Evolutionary conservation across 495 filamentous ascomycete genomes (phyloP), one percentile per base, ranked within the genome.

Genomic region (Lasiosphaeria hispida): DNA sequence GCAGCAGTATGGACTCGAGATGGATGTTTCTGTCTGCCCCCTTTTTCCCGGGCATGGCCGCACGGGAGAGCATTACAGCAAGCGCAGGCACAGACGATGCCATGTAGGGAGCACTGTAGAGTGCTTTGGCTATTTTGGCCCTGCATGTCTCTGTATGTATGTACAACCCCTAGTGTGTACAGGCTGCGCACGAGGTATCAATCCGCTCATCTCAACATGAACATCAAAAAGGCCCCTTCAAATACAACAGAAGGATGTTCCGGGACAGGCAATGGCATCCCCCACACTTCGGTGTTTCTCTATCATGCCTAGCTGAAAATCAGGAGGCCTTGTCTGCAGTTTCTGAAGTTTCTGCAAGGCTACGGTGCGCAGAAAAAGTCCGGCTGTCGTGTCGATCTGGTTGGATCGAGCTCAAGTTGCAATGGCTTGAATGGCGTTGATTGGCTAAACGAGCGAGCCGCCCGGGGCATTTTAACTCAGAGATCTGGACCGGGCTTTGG

Each of bases 81-180:
- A 23, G 19, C 33, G 41, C 41, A 45, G 15, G 42, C 30, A 30
- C 53, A 45, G 37, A 36, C 15, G 30, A 47, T 55, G 8, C 47
- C 37, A 44, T 55, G 33, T 30, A 55, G 40, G 41, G 53, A 55
- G 41, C 51, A 54, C 51, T 54, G 33, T 54, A 45, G 14, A 13
- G n/a, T 55, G 53, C 53, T 45, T 55, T 55, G 53, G 53, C 53
- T 55, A 55, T 55, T 47, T 55, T 23, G 30, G 33, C 42, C 34
- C 41, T 45, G 41, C 53, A 36, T 23, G n/a, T 18, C 18, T 33
- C 19, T 42, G 10, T 23, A 40, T 18, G 23, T 35, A 14, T 23
- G 35, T 5, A 34, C 38, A 34, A n/a, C 14, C 47, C 47, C 23
- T 4, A 15, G 23, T 10, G 47, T 19, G 8, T 18, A 11, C 19